phyloP scores from a whole-genome alignment of 495 filamentous ascomycete species.

The Xylaria cubensis region DNA sequence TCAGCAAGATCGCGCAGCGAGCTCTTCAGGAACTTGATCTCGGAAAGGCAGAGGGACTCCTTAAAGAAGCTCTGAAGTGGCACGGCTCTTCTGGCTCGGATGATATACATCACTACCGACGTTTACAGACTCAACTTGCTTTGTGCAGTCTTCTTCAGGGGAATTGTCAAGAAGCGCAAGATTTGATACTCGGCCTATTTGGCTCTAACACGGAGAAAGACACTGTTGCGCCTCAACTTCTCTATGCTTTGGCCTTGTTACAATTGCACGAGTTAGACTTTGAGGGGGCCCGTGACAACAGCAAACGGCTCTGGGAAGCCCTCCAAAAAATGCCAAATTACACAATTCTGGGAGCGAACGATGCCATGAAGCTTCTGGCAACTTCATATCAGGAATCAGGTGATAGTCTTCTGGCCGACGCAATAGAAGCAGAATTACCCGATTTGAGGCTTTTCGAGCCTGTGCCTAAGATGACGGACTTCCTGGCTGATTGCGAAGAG shows the following conservation, averaged over 20 bases:
- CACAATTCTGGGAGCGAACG: constrained; percentile 15
- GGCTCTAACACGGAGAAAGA: constrained; percentile 9
- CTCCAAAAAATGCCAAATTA: constrained; percentile 21
- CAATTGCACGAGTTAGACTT: constrained; percentile 27
- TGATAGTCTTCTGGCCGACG: constrained; percentile 25
- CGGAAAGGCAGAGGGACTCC: constrained; percentile 23
- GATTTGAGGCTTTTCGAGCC: constrained; percentile 25
- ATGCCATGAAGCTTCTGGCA: constrained; percentile 26
- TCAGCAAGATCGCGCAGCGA: constrained; percentile 28
- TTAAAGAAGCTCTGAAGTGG: constrained; percentile 27
- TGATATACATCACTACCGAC: constrained; percentile 17
- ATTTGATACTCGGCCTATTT: constrained; percentile 13
- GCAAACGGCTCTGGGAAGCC: constrained; percentile 23
- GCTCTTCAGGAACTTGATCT: constrained; percentile 27
- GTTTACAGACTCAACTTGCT: constrained; percentile 27
- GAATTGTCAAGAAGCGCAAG: constrained; percentile 23
- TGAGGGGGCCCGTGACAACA: constrained; percentile 21
- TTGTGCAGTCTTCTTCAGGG: constrained; percentile 24
- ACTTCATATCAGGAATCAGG: constrained; percentile 26
- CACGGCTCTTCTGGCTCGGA: constrained; percentile 20
- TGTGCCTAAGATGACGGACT: constrained; percentile 30
- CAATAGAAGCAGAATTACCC: constrained; percentile 29
- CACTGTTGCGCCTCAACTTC: constrained; percentile 22
- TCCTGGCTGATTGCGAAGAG: constrained; percentile 21
- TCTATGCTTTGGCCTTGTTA: constrained; percentile 24